These are phyloP conservation scores for Apiospora saccharicola DNA, from an alignment of 2,329 filamentous ascomycete species.

Conservation along the genomic window DNA sequence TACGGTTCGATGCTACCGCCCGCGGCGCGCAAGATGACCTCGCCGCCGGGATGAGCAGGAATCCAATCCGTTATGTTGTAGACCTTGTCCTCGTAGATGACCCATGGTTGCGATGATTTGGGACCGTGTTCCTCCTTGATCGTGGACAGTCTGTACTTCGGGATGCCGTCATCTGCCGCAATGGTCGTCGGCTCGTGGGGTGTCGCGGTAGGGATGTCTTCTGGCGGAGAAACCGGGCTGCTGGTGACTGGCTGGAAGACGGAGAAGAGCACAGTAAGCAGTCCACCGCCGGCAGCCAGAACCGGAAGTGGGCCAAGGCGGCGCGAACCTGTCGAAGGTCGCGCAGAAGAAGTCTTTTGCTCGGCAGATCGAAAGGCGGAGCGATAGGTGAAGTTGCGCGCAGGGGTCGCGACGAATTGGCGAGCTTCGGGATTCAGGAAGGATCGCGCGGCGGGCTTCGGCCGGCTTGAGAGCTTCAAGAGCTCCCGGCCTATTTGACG, in stretches of 20 bases:
- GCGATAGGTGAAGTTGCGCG: neutral
- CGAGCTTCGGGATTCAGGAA: neutral
- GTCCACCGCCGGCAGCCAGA: slow-evolving; percentile 39
- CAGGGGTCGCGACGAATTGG: neutral
- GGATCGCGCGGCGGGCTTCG: neutral
- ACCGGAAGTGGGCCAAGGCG: slow-evolving; percentile 31
- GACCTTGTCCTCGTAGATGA: slow-evolving; percentile 68
- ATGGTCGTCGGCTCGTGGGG: slow-evolving; percentile 33
- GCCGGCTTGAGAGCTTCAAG: slow-evolving; percentile 16
- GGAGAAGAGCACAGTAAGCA: slow-evolving; percentile 38
- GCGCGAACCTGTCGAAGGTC: neutral
- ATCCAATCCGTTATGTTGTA: slow-evolving; percentile 78
- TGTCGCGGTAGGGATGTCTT: slow-evolving; percentile 19
- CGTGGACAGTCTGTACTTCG: slow-evolving; percentile 58
- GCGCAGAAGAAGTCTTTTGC: neutral
- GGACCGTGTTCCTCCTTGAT: slow-evolving; percentile 58
- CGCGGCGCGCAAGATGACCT: slow-evolving; percentile 71
- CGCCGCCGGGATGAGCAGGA: slow-evolving; percentile 69
- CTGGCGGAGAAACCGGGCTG: slow-evolving; percentile 31
- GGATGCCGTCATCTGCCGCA: slow-evolving; percentile 50
- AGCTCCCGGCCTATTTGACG: slow-evolving; percentile 23
- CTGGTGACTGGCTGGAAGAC: slow-evolving; percentile 36
- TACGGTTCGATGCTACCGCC: slow-evolving; percentile 71
- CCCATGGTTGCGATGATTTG: slow-evolving; percentile 64
- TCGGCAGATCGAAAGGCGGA: slow-evolving; percentile 1